Evolutionary conservation across 192 early-diverging fungal genomes (phyloP).

Genomic region (Dimargaris cristalligena): DNA sequence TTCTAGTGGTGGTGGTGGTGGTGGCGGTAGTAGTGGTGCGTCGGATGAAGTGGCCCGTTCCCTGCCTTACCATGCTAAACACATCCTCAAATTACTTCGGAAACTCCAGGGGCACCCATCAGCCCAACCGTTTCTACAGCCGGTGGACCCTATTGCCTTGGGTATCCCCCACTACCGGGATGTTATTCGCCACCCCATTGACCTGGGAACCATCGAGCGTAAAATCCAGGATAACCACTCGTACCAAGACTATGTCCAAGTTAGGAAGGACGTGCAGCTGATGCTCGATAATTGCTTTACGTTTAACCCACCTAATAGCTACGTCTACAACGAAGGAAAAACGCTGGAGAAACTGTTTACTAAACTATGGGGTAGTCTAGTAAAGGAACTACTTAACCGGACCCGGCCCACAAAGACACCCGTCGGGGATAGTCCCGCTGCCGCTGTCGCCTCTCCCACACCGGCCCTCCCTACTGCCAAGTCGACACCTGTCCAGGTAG

Average conservation of each 20-base stretch:
- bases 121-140: constrained; percentile 43
- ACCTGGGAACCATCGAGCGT: constrained; percentile 29
- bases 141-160: constrained; percentile 42
- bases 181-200: constrained; percentile 33
- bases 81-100: constrained; percentile 19
- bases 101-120: constrained; percentile 33
- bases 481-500: background rate
- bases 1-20: constrained; percentile 7
- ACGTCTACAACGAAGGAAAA: background rate
- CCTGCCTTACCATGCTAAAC: constrained; percentile 9
- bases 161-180: constrained; percentile 44
- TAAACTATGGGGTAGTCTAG: constrained; percentile 5
- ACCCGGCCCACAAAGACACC: background rate
- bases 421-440: background rate
- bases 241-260: constrained; percentile 24
- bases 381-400: background rate
- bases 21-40: constrained; percentile 17
- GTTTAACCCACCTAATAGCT: constrained; percentile 14
- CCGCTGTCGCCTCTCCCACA: background rate
- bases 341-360: background rate
- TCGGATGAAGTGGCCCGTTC: constrained; percentile 15
- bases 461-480: no score
- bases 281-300: constrained; percentile 29
- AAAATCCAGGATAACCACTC: constrained; percentile 29
- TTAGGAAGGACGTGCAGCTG: constrained; percentile 32